Conservation (phyloP, 345 rosid species). For the Sisymbrium irio region DNA sequence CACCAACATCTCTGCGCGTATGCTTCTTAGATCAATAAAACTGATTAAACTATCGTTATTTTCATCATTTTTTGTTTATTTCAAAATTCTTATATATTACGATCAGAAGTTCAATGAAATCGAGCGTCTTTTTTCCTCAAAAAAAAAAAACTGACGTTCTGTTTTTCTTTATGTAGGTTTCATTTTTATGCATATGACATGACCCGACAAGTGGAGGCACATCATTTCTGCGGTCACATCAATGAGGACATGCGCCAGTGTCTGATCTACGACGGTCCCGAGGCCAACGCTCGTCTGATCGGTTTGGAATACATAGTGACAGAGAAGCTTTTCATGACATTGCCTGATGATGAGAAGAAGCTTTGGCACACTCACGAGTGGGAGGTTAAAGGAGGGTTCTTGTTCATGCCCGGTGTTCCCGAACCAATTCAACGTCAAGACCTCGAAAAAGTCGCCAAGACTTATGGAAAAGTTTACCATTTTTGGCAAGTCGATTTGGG, state of each 20-base stretch:
- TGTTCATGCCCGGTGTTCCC: slow-evolving; percentile 72
- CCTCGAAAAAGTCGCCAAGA: slow-evolving; percentile 61
- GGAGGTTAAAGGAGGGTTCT: slow-evolving; percentile 78
- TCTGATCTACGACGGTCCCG: slow-evolving; percentile 59
- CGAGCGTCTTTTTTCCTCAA: too few relatives aligned
- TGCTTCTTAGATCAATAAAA: background rate
- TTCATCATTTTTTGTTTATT: background rate
- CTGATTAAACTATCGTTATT: background rate
- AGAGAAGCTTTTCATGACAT: slow-evolving; percentile 60
- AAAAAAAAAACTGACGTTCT: too few relatives aligned
- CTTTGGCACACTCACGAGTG: slow-evolving; percentile 76
- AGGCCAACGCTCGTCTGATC: slow-evolving; percentile 51
- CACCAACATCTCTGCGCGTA: slow-evolving; percentile 95
- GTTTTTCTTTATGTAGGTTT: slow-evolving; percentile 41
- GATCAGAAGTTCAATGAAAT: background rate
- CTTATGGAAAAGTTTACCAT: slow-evolving; percentile 69
- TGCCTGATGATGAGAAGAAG: slow-evolving; percentile 71
- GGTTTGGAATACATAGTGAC: slow-evolving; percentile 75
- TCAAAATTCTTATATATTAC: background rate
- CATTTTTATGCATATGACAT: slow-evolving; percentile 73
- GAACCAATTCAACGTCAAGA: slow-evolving; percentile 60
- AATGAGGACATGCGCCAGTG: slow-evolving; percentile 91
- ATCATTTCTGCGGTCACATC: slow-evolving; percentile 71
- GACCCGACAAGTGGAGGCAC: slow-evolving; percentile 79
- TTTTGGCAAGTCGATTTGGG: slow-evolving; percentile 92